Conservation (phyloP, 306 rosid genomes). For the Cicer bijugum region DNA sequence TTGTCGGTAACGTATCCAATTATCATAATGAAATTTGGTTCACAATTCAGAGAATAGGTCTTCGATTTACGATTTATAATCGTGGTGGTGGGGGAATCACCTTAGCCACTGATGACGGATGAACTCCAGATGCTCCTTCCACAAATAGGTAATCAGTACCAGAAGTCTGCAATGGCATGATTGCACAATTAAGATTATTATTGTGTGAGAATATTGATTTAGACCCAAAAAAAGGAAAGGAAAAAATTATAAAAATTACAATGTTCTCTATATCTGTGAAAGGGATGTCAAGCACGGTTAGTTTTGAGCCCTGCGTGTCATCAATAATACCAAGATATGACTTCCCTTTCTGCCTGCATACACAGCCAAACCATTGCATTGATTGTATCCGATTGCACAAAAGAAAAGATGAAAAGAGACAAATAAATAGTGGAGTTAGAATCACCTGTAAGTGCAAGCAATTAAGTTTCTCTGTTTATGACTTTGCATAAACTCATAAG, state of each 20-base stretch:
- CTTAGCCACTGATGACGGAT: slow-evolving; percentile 84
- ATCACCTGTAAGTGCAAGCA: slow-evolving; percentile 90
- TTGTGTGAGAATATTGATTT: slow-evolving; percentile 16
- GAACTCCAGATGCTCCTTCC: slow-evolving; percentile 84
- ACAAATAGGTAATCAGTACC: slow-evolving; percentile 65
- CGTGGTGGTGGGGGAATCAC: slow-evolving; percentile 38
- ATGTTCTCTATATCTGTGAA: slow-evolving; percentile 84
- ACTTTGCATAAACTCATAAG: slow-evolving; percentile 72
- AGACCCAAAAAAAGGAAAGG: slow-evolving; percentile 1
- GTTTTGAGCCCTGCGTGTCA: slow-evolving; percentile 57
- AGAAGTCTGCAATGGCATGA: slow-evolving; percentile 59
- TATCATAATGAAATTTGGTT: too few species aligned
- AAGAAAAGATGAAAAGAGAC: slow-evolving; percentile 25
- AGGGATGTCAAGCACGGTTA: slow-evolving; percentile 73
- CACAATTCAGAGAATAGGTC: too few species aligned
- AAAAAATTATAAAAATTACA: slow-evolving; percentile 54
- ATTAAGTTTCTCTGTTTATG: slow-evolving; percentile 52
- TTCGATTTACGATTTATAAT: too few species aligned
- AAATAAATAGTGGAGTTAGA: slow-evolving; percentile 23
- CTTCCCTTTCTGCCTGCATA: slow-evolving; percentile 75
- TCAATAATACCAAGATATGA: slow-evolving; percentile 88
- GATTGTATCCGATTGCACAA: slow-evolving; percentile 18
- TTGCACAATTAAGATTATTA: slow-evolving; percentile 35
- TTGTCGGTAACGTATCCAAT: too few species aligned
- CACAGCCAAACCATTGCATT: slow-evolving; percentile 37